Evolutionary conservation across 306 rosid genomes (phyloP).

Genomic region (barrel medic (Medicago truncatula)): MtrunA17r5.0-ANR NC_053042.1:46637501-46638000

Average conservation of each 20-base stretch:
- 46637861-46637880: neutral
- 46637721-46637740: slow-evolving; percentile 80
- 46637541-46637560: slow-evolving; percentile 95
- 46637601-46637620: slow-evolving; percentile 76
- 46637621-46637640: slow-evolving; percentile 69
- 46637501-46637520: slow-evolving; percentile 78
- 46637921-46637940: slow-evolving; percentile 33
- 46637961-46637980: slow-evolving; percentile 16
- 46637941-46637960: slow-evolving; percentile 46
- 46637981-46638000: neutral
- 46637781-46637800: slow-evolving; percentile 54
- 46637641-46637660: slow-evolving; percentile 94
- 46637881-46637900: neutral
- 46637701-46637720: slow-evolving; percentile 72
- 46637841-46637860: slow-evolving; percentile 12
- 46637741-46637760: slow-evolving; percentile 78
- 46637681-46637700: slow-evolving; percentile 89
- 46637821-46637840: slow-evolving; percentile 58
- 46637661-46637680: slow-evolving; percentile 77
- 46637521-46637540: slow-evolving; percentile 91
- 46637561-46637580: slow-evolving; percentile 99
- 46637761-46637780: slow-evolving; percentile 49
- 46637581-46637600: slow-evolving; percentile 90
- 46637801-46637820: slow-evolving; percentile 50
- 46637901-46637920: slow-evolving; percentile 5